Conservation (phyloP, 2,329 filamentous ascomycete species). For the Emmonsia crescens region DNA sequence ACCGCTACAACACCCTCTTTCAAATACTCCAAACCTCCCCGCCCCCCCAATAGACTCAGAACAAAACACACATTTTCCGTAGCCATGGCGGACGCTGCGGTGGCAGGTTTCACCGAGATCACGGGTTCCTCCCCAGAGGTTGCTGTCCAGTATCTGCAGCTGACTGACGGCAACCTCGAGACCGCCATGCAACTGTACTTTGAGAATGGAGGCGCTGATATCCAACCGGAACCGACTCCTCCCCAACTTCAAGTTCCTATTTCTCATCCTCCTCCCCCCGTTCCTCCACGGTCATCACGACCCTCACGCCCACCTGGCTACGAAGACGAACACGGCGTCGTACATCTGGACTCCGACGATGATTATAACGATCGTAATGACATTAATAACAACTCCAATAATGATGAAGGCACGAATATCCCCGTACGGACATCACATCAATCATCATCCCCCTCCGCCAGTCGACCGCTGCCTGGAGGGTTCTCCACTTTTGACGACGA, state of each 20-base stretch:
- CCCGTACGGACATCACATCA: slow-evolving; percentile 19
- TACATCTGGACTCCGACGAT: slow-evolving; percentile 69
- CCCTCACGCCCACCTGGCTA: slow-evolving; percentile 30
- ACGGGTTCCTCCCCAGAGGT: slow-evolving; percentile 64
- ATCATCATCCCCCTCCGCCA: slow-evolving; percentile 19
- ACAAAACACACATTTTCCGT: background rate
- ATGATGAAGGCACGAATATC: slow-evolving; percentile 16
- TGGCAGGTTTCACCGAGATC: slow-evolving; percentile 69
- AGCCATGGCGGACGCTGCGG: slow-evolving; percentile 56
- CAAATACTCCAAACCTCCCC: background rate
- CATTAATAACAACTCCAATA: background rate
- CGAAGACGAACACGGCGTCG: slow-evolving; percentile 49
- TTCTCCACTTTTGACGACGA: slow-evolving; percentile 65
- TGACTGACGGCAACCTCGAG: slow-evolving; percentile 74
- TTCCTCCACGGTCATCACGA: slow-evolving; percentile 27
- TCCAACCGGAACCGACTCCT: slow-evolving; percentile 38
- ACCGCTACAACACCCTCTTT: too few species aligned
- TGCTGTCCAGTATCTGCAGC: slow-evolving; percentile 69
- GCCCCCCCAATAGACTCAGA: background rate
- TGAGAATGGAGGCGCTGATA: slow-evolving; percentile 61
- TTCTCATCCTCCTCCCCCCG: slow-evolving; percentile 8
- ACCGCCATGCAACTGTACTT: slow-evolving; percentile 85
- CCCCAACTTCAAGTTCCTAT: slow-evolving; percentile 12
- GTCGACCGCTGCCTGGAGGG: slow-evolving; percentile 28
- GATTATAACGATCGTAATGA: slow-evolving; percentile 39